Base-by-base conservation (phyloP, 1,284 basidiomycete species). In the Ganoderma lucidum region DNA sequence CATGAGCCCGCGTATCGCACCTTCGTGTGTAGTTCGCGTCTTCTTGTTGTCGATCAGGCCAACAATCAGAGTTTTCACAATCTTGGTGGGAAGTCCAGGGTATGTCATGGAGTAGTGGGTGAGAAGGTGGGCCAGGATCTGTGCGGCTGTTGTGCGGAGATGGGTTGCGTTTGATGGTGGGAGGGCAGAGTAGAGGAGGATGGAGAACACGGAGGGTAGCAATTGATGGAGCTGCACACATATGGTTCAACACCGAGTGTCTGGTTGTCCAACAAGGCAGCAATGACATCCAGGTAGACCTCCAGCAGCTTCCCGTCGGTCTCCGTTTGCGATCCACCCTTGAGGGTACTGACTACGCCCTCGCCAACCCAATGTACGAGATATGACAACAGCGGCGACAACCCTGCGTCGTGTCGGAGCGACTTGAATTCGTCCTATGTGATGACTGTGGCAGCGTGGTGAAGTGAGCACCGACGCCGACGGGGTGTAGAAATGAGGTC, bases 201-300 rank as follows among this genome's bases (percentile, higher is more conserved):
- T 93, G 3, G 97, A 97, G 35, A 99, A 89, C 53, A 98, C 88
- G 0, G 96, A 93, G 0, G 97, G 97, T 14, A 99, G 89, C 61
- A 99, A 88, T 91, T 99, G 97, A 78, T 99, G 97, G 5, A 99
- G 86, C 94, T 97, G 76, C 3, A 69, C 77, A 97, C 95, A 78
- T 98, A 99, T 59, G 97, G 97, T 81, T 99, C 97, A 37, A 99
- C 90, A 77, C 97, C 98, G n/a, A 99, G 82, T 2, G 92, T 93
- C 64, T 86, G 86, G 79, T 97, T 99, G 74, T 93, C 92, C 56
- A 97, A 81, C 45, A 97, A 84, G 0, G 95, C 93, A 70, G 91
- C 87, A 59, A 96, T 89, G 19, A 94, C 93, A 72, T 96, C 93
- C 70, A 98, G 82, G 69, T 95, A 83, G 39, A 95, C 90, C 73